These are phyloP conservation scores for Zasmidium angulare DNA, from an alignment of 2,329 filamentous ascomycete genomes.

Conservation along the genomic window DNA sequence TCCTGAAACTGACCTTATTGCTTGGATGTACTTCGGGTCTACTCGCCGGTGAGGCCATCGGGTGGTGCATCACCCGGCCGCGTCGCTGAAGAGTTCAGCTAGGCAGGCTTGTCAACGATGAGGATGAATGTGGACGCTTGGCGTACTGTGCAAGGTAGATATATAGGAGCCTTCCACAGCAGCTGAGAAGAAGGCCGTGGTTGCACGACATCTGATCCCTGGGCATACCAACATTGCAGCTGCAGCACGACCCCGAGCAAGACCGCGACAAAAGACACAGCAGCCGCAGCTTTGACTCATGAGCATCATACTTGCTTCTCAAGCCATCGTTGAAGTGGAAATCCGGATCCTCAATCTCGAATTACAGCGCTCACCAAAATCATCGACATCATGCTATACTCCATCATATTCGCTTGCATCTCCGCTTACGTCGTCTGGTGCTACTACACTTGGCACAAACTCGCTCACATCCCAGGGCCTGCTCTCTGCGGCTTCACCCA, in stretches of 20 bases:
- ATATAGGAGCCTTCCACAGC: too few relatives aligned
- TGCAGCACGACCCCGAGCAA: neutral
- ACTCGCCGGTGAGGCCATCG: too few relatives aligned
- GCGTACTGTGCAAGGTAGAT: too few relatives aligned
- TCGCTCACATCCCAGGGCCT: slow-evolving; percentile 11
- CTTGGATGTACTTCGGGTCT: too few relatives aligned
- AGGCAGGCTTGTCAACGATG: too few relatives aligned
- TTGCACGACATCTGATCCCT: neutral
- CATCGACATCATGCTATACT: neutral
- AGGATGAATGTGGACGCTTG: too few relatives aligned
- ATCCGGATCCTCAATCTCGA: neutral
- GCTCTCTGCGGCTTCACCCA: slow-evolving; percentile 5
- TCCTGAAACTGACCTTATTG: too few relatives aligned
- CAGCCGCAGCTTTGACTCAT: neutral
- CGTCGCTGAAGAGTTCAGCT: too few relatives aligned
- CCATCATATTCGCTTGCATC: neutral
- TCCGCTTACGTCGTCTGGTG: neutral
- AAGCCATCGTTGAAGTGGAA: neutral
- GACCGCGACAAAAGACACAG: neutral
- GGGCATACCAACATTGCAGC: neutral
- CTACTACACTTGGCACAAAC: neutral
- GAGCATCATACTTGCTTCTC: neutral
- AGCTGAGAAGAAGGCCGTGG: too few relatives aligned
- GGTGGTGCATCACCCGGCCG: too few relatives aligned
- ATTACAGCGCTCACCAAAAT: neutral